Conservation (phyloP, 2,329 filamentous ascomycete genomes). For the Penicillium sp. region DNA sequence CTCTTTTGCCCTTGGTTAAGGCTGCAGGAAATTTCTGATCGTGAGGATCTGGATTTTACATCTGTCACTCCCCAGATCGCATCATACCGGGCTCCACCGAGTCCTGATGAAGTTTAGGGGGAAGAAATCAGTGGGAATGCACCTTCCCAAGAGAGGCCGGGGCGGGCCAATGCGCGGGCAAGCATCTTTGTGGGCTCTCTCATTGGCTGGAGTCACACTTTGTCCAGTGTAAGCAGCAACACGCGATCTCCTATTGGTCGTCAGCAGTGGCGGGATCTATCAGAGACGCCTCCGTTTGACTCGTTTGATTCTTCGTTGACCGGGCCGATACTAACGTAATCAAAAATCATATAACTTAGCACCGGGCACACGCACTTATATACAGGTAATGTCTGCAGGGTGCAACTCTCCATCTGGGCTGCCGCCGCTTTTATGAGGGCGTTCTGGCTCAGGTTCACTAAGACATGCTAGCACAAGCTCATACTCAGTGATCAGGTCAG, state of each 20-base stretch:
- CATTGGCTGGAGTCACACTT: conserved; percentile 20
- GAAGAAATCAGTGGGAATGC: conserved; percentile 17
- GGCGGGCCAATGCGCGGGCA: conserved; percentile 24
- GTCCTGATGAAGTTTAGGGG: conserved; percentile 27
- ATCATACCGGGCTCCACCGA: conserved; percentile 27
- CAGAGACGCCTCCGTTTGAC: neutral
- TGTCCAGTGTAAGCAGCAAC: conserved; percentile 21
- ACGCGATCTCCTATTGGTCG: conserved; percentile 21
- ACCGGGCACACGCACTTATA: too few relatives aligned
- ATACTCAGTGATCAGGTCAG: too few relatives aligned
- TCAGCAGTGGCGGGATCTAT: conserved; percentile 7
- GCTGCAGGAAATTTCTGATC: conserved; percentile 6
- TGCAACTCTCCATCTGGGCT: too few relatives aligned
- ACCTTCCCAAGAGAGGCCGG: conserved; percentile 21
- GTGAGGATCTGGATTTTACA: conserved; percentile 1
- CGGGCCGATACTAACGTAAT: conserved; percentile 13
- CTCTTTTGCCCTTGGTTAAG: neutral
- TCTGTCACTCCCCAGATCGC: conserved; percentile 29
- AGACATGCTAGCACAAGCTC: too few relatives aligned
- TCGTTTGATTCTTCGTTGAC: neutral
- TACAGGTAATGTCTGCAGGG: too few relatives aligned
- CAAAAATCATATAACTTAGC: neutral
- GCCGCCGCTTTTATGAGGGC: too few relatives aligned
- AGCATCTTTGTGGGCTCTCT: conserved; percentile 21
- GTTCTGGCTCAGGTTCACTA: too few relatives aligned